Percentiles rank a stretch among this genome's conserved stretches.
Evolutionary conservation across 2,329 filamentous ascomycete genomes (phyloP).

Genomic region (Setomelanomma holmii): DNA sequence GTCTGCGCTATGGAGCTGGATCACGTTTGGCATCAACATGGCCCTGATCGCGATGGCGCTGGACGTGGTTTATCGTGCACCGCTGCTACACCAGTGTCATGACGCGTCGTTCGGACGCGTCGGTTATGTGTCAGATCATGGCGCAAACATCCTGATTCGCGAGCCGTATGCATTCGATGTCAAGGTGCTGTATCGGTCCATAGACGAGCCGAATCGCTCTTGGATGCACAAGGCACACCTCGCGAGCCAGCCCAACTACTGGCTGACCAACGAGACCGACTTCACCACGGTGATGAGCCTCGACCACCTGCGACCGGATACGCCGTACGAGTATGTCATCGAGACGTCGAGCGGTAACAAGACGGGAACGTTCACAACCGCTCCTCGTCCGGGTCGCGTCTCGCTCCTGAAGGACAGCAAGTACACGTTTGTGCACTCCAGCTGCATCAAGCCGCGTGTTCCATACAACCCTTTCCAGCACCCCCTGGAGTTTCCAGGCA

Average conservation of each 20-base stretch:
- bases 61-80: slow-evolving; percentile 80
- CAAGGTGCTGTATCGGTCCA: slow-evolving; percentile 46
- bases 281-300: slow-evolving; percentile 77
- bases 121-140: slow-evolving; percentile 82
- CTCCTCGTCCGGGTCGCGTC: slow-evolving; percentile 72
- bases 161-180: slow-evolving; percentile 80
- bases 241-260: slow-evolving; percentile 45
- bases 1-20: slow-evolving; percentile 69
- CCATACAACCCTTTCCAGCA: slow-evolving; percentile 88
- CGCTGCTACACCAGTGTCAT: slow-evolving; percentile 71
- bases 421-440: slow-evolving; percentile 91
- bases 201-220: slow-evolving; percentile 32
- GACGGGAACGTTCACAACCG: slow-evolving; percentile 79
- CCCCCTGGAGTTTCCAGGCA: slow-evolving; percentile 80
- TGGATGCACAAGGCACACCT: slow-evolving; percentile 43
- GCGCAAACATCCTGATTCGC: slow-evolving; percentile 81
- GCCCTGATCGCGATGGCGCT: slow-evolving; percentile 71
- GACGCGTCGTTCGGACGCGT: slow-evolving; percentile 86
- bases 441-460: slow-evolving; percentile 89
- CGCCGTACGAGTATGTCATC: slow-evolving; percentile 80
- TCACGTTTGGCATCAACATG: slow-evolving; percentile 76
- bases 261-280: slow-evolving; percentile 78
- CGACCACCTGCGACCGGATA: slow-evolving; percentile 71
- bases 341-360: slow-evolving; percentile 75
- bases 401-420: slow-evolving; percentile 66